Evolutionary conservation across 768 basidiomycete genomes (phyloP), one percentile per base, ranked within the genome.

Genomic region (Tremella mesenterica): DNA sequence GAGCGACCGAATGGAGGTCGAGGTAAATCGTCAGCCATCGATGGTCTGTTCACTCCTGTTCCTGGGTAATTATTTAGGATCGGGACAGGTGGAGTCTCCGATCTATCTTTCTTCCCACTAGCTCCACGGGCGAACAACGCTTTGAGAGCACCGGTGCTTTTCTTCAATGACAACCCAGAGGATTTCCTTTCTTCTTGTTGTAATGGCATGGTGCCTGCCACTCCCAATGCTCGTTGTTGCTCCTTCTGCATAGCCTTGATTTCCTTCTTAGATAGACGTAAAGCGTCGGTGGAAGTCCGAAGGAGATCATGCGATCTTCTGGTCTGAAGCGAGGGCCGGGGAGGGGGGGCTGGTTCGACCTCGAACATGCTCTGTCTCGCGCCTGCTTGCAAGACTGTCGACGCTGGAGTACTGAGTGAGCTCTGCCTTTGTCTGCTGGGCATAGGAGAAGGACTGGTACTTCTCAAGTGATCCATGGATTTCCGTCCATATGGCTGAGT

Each of bases 131-230:
- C 58, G 61, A 73, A 73, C 23, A 73, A 48, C 1, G 63, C 66
- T 50, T 66, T 64, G 10, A 73, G 46, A 8, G 68, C 70, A 5
- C 70, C 68, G 2, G 68, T 66, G 31, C 58, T 60, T 52, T 71
- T 73, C 49, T 67, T 62, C 23, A 65, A 46, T n/a, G 69, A 64
- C 10, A 70, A 30, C 8, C 63, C 68, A 5, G 63, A 56, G 0
- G 58, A 28, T 34, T 69, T 69, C 41, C 58, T 46, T 27, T 61
- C 60, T n/a, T 44, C 52, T 10, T 59, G 59, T 10, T 26, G 39
- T 2, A 25, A 25, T 9, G 48, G 49, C 13, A 44, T 45, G 27
- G 53, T 46, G n/a, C 52, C 51, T 12, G 56, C 61, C 1, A 60
- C 54, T 8, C 64, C 67, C 1, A 64, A 39, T 10, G 34, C 23